A percentile compares a stretch with the other conserved stretches of the same genome.
These are phyloP conservation scores for Alternaria sp. DNA, from an alignment of 2,329 filamentous ascomycete species.

Conservation along the genomic window DNA sequence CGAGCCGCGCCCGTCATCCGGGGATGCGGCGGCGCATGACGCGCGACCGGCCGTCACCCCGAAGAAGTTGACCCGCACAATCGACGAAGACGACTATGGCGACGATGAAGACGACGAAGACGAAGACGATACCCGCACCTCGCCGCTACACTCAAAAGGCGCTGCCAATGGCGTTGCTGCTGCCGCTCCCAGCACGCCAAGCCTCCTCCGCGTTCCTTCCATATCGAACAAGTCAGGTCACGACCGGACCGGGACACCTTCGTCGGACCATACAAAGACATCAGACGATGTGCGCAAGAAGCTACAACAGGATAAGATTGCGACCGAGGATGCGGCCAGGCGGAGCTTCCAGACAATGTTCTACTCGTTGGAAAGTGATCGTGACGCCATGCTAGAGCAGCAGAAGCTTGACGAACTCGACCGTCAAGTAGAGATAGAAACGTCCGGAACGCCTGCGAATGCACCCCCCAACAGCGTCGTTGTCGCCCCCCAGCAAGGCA, in stretches of 20 bases:
- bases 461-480: conserved; percentile 59
- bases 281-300: conserved; percentile 91
- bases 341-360: conserved; percentile 92
- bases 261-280: conserved; percentile 67
- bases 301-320: conserved; percentile 88
- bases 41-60: conserved; percentile 58
- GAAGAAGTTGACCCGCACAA: conserved; percentile 78
- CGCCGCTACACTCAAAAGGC: conserved; percentile 58
- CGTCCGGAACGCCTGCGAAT: conserved; percentile 66
- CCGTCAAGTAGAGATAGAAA: conserved; percentile 93
- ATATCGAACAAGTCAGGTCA: conserved; percentile 67
- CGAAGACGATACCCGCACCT: conserved; percentile 52
- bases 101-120: conserved; percentile 72
- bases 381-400: conserved; percentile 96
- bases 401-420: conserved; percentile 96
- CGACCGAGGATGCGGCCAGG: conserved; percentile 87
- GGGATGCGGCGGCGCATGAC: conserved; percentile 47
- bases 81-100: conserved; percentile 85
- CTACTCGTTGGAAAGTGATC: conserved; percentile 93
- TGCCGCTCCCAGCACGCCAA: conserved; percentile 65
- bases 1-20: conserved; percentile 29
- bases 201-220: conserved; percentile 69
- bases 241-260: conserved; percentile 62
- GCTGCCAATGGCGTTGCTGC: conserved; percentile 61
- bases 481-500: conserved; percentile 74